Conservation (phyloP, 176 grass and related monocot species). For the Carex parvula region DNA sequence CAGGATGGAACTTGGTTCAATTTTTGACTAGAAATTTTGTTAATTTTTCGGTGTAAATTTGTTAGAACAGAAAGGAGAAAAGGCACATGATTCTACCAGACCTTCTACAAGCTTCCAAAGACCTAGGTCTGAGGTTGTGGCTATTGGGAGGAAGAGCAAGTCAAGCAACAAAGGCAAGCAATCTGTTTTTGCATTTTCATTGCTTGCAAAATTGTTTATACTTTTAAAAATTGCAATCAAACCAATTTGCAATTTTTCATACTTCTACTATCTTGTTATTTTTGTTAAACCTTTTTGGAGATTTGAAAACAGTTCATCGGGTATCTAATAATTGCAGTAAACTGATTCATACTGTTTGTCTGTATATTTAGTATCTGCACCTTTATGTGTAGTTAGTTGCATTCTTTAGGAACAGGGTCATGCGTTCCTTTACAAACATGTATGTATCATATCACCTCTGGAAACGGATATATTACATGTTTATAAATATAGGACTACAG, state of each 20-base stretch:
- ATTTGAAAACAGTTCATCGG: not conserved
- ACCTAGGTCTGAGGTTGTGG: slow-evolving; percentile 14
- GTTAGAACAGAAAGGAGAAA: slow-evolving; percentile 21
- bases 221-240: not conserved
- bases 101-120: not conserved
- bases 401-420: not conserved
- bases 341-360: not conserved
- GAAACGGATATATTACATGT: not conserved
- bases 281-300: not conserved
- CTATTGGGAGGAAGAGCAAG: not conserved
- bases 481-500: not conserved
- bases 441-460: not conserved
- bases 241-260: not conserved
- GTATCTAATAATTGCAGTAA: not conserved
- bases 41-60: not conserved
- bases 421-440: not conserved
- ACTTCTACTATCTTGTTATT: not conserved
- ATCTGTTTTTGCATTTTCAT: slow-evolving; percentile 7
- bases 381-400: not conserved
- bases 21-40: not conserved
- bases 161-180: slow-evolving; percentile 24
- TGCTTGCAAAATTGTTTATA: not conserved
- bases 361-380: not conserved
- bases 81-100: not conserved
- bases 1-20: not conserved